Evolutionary conservation across 2,329 filamentous ascomycete genomes (phyloP), one percentile per base, ranked within the genome.

Genomic region (Tolypocladium album): DNA sequence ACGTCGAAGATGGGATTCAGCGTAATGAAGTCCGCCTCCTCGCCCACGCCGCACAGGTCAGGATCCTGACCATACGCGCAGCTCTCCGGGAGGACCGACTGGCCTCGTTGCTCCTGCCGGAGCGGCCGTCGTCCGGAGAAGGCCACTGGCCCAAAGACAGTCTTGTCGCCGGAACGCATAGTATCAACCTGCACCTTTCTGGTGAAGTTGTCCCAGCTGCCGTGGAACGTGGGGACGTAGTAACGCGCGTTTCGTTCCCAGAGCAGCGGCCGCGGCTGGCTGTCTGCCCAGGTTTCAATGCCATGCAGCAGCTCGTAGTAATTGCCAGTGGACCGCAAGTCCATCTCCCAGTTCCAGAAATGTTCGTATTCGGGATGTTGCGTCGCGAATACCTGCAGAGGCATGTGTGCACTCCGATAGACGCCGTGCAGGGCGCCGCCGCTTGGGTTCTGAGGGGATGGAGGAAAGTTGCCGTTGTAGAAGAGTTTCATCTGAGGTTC

Each of bases 401-500:
- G 79, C 68, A 87, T 77, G 67, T 88, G 84, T 2, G 82, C 78
- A 42, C 81, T 83, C 56, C 88, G 82, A 72, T 89, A 89, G 57
- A 90, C 86, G 3, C 88, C 86, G 56, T 88, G 86, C 36, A 89
- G 79, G 58, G 84, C 81, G 17, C 76, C 78, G 64, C 82, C 74
- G 60, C 78, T 79, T 8, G 81, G 81, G 68, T 84, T 83, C 59
- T 81, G 77, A 67, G 87, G 85, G 1, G 86, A 83, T 53, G 87
- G 84, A 65, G 88, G 86, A n/a, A 92, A 87, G 47, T 84, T 82
- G 2, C 83, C 83, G 62, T 82, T 72, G 68, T 95, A 96, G 71
- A 90, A 86, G 60, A 92, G 79, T 60, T 82, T 80, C 89, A 96
- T 93, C 72, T 93, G 89, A 58, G 84, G 81, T 71, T 94, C 90